These are phyloP conservation scores for Epichloe aotearoae DNA, from an alignment of 2,329 filamentous ascomycete genomes.

Conservation along the genomic window DNA sequence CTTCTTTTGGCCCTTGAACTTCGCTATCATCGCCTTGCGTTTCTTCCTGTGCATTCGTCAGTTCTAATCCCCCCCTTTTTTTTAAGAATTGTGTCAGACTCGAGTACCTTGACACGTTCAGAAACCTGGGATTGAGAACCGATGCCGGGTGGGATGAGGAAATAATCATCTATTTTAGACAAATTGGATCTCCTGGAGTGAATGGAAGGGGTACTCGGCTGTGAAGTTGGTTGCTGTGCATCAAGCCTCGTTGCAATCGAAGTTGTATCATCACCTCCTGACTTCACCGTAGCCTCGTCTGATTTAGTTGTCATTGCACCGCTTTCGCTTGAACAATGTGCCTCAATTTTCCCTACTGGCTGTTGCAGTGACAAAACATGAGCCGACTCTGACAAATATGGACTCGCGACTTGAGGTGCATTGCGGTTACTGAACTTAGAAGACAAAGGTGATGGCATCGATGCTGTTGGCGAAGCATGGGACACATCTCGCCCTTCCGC, in stretches of 20 bases:
- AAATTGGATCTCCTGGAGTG: neutral
- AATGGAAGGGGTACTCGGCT: neutral
- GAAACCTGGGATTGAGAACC: neutral
- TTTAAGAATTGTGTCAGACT: neutral
- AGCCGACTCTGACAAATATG: conserved; percentile 33
- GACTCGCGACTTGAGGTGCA: conserved; percentile 20
- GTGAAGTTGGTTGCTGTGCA: neutral
- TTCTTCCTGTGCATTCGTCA: neutral
- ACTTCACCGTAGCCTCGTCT: neutral
- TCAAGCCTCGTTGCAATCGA: neutral
- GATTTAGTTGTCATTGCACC: conserved; percentile 4
- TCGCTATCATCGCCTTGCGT: neutral
- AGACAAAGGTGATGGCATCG: conserved; percentile 6
- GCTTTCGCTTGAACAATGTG: conserved; percentile 6
- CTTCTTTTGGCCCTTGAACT: neutral
- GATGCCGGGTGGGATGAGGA: neutral
- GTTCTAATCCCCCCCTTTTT: neutral
- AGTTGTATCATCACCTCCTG: neutral
- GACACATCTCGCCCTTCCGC: conserved; percentile 11
- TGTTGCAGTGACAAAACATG: conserved; percentile 35
- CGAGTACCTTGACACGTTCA: neutral
- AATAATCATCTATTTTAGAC: neutral
- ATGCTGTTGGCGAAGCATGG: conserved; percentile 14
- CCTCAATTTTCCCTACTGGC: conserved; percentile 8
- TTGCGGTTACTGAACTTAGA: conserved; percentile 6